Conservation (phyloP, 345 rosid genomes). For the Trapa bicornis region DNA sequence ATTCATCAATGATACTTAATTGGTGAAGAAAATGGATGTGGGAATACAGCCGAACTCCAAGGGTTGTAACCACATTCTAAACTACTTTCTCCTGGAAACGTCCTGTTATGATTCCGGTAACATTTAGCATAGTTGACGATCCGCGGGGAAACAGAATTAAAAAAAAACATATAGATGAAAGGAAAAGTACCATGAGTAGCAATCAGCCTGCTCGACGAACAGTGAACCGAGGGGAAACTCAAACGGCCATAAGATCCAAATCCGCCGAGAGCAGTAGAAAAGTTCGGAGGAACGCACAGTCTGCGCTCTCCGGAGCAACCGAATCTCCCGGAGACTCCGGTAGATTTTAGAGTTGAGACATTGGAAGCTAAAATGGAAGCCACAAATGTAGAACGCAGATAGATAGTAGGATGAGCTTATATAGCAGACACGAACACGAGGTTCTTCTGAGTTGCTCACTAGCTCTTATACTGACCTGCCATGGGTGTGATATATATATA, state of each 20-base stretch:
- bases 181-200: slow-evolving; percentile 38
- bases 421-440: not conserved
- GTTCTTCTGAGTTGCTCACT: not conserved
- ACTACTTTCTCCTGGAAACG: not conserved
- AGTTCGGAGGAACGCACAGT: slow-evolving; percentile 28
- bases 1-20: not conserved
- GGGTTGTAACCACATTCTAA: not conserved
- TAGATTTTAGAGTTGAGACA: slow-evolving; percentile 32
- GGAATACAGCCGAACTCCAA: not conserved
- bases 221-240: slow-evolving; percentile 29
- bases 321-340: slow-evolving; percentile 19
- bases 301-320: slow-evolving; percentile 23
- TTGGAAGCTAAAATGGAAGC: slow-evolving; percentile 23
- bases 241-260: slow-evolving; percentile 18
- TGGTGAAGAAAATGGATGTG: too few species aligned
- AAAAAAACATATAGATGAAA: not conserved
- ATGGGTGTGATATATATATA: not conserved
- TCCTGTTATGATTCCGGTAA: not conserved
- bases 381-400: slow-evolving; percentile 17
- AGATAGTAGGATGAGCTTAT: not conserved
- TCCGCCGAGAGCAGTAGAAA: slow-evolving; percentile 28
- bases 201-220: slow-evolving; percentile 29
- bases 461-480: not conserved
- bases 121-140: not conserved
- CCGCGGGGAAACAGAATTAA: not conserved